phyloP scores from a whole-genome alignment of 2,329 filamentous ascomycete species.

The Pestalotiopsis sp. region DNA sequence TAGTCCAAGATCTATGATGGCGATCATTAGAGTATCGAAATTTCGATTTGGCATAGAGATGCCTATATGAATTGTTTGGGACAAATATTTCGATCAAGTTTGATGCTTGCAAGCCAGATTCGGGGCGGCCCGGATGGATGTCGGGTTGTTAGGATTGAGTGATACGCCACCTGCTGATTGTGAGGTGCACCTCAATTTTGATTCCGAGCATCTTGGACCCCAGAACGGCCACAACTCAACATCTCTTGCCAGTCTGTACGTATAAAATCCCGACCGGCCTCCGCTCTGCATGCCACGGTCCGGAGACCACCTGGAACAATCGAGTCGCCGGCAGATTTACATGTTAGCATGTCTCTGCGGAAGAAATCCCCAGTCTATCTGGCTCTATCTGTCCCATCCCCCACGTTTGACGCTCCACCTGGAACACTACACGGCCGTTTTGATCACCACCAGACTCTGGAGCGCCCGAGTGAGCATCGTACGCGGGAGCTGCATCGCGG shows the following conservation, averaged over 20 bases:
- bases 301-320: not conserved
- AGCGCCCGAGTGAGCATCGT: too few relatives aligned
- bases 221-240: not conserved
- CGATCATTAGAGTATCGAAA: not conserved
- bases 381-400: not conserved
- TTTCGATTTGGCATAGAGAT: not conserved
- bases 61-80: not conserved
- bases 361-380: not conserved
- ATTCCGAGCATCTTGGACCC: not conserved
- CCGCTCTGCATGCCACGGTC: not conserved
- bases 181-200: slow-evolving; percentile 3
- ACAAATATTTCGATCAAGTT: not conserved
- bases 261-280: not conserved
- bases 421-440: not conserved
- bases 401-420: slow-evolving; percentile 4
- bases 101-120: not conserved
- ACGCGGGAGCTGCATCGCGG: not conserved
- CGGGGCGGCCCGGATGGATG: not conserved
- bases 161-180: slow-evolving; percentile 8
- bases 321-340: not conserved
- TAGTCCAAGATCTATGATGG: not conserved
- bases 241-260: not conserved
- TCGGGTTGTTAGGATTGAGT: slow-evolving; percentile 4
- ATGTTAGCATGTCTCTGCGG: not conserved
- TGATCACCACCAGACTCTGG: not conserved